phyloP scores from a whole-genome alignment of 1,284 basidiomycete genomes.

The Cronartium quercuum region DNA sequence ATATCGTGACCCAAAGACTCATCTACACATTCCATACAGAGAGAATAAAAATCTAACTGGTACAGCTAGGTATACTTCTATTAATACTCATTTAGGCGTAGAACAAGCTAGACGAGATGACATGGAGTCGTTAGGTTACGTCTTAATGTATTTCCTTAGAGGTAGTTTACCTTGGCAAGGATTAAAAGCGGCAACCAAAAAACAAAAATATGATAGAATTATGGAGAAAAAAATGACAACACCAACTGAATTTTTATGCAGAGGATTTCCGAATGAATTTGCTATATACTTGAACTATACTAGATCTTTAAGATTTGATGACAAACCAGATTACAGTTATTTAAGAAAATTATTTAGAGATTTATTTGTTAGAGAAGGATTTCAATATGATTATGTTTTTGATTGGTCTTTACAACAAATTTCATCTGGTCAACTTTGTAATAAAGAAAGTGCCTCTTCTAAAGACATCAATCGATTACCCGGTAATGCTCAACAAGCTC shows the following conservation, averaged over 20 bases:
- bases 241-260: conserved; percentile 85
- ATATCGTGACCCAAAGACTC: conserved; percentile 92
- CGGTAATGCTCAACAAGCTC: conserved; percentile 45
- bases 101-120: conserved; percentile 94
- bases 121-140: conserved; percentile 87
- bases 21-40: conserved; percentile 92
- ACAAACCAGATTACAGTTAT: conserved; percentile 94
- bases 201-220: conserved; percentile 98
- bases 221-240: conserved; percentile 98
- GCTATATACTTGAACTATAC: conserved; percentile 56
- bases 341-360: conserved; percentile 84
- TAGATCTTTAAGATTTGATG: conserved; percentile 56
- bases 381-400: conserved; percentile 78
- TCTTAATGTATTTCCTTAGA: conserved; percentile 95
- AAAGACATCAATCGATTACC: conserved; percentile 41
- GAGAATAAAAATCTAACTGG: conserved; percentile 84
- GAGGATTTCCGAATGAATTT: conserved; percentile 86
- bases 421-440: conserved; percentile 67
- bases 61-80: conserved; percentile 93
- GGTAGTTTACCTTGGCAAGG: conserved; percentile 91
- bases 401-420: conserved; percentile 89
- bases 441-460: conserved; percentile 48
- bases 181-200: conserved; percentile 91
- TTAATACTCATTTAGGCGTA: conserved; percentile 90
- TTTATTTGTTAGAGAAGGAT: conserved; percentile 78